These are phyloP conservation scores for Aschersonia sp. DNA, from an alignment of 2,329 filamentous ascomycete species.

Conservation along the genomic window DNA sequence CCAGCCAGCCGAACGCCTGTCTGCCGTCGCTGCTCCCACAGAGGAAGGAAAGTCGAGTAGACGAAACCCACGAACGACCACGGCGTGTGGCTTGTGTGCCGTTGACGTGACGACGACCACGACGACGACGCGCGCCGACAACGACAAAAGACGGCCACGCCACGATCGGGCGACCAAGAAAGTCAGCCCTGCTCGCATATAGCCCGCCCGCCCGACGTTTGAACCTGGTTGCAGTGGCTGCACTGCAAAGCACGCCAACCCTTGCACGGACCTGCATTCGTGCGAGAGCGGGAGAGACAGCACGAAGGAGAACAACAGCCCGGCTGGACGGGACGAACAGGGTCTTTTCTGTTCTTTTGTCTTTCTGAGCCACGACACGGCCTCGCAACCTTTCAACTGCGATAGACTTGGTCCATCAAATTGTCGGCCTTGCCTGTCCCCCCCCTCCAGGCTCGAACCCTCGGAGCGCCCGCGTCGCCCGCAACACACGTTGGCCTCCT, in stretches of 20 bases:
- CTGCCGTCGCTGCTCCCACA: no score
- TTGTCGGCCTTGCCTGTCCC: no score
- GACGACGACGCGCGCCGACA: no score
- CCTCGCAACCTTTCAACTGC: no score
- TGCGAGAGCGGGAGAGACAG: neutral
- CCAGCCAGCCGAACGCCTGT: neutral
- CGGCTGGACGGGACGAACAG: no score
- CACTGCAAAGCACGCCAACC: constrained; percentile 1
- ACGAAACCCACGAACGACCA: neutral
- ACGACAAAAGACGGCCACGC: no score
- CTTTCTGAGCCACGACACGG: no score
- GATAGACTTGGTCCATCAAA: no score
- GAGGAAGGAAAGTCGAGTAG: neutral
- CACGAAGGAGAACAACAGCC: neutral
- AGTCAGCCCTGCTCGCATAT: no score
- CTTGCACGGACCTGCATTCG: neutral
- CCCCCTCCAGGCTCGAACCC: neutral
- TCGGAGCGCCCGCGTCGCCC: neutral
- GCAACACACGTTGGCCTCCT: no score
- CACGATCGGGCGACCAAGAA: no score
- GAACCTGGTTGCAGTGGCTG: constrained; percentile 1
- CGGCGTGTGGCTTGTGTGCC: neutral
- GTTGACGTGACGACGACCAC: neutral
- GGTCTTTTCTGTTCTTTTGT: no score
- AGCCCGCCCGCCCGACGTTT: neutral